phyloP scores from a whole-genome alignment of 371 early-diverging fungal genomes.

The Capillidium rhysosporum region DNA sequence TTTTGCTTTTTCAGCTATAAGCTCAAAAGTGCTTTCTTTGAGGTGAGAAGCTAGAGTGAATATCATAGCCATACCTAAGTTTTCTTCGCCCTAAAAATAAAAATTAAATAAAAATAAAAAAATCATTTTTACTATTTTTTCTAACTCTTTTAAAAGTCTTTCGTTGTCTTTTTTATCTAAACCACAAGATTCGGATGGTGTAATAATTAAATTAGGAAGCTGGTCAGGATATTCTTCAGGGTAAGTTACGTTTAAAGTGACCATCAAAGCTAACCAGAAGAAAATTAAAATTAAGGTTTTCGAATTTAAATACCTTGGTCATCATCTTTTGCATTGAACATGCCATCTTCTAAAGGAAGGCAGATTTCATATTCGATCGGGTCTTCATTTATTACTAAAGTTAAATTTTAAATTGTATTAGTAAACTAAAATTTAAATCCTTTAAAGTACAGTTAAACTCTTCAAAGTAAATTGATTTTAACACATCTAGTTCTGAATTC shows the following conservation, averaged over 20 bases:
- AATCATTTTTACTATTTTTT: conserved; percentile 18
- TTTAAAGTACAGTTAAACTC: conserved; percentile 57
- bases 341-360: conserved; percentile 8
- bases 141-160: conserved; percentile 20
- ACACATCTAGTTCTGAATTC: conserved; percentile 72
- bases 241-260: conserved; percentile 49
- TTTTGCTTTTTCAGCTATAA: conserved; percentile 28
- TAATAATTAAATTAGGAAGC: conserved; percentile 45
- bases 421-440: too few species aligned
- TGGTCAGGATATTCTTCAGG: conserved; percentile 75
- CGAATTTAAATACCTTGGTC: neutral
- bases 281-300: neutral
- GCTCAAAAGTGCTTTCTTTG: conserved; percentile 48
- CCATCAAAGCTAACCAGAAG: neutral
- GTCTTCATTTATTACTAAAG: conserved; percentile 7
- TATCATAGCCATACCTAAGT: conserved; percentile 81
- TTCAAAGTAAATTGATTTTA: conserved; percentile 80
- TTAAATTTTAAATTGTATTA: conserved; percentile 12
- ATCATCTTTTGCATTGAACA: neutral
- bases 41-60: conserved; percentile 62
- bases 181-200: conserved; percentile 11
- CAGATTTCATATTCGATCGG: conserved; percentile 8
- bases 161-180: conserved; percentile 21
- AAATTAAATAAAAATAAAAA: neutral
- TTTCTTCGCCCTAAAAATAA: conserved; percentile 42